A percentile compares a stretch with the other conserved stretches of the same genome.
Conservation (phyloP, 768 basidiomycete species). For the Suillus alpinus region DNA sequence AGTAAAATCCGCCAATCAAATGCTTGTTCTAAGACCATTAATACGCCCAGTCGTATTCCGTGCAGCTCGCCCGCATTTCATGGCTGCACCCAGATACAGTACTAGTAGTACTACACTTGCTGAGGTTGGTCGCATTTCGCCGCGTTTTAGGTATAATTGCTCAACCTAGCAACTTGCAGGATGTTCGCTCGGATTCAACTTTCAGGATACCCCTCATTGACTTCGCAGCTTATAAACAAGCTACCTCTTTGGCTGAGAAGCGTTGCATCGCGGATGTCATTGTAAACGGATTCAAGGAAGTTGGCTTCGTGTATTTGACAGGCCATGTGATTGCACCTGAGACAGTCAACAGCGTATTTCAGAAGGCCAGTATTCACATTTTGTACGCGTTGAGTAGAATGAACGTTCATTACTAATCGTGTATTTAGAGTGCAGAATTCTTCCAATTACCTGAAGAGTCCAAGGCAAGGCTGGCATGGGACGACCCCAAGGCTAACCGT, state of each 20-base stretch:
- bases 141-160: neutral
- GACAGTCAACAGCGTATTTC: slow-evolving; percentile 58
- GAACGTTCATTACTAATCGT: neutral
- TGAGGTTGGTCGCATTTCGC: slow-evolving; percentile 16
- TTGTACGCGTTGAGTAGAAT: neutral
- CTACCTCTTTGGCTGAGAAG: slow-evolving; percentile 52
- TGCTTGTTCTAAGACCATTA: neutral
- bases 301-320: slow-evolving; percentile 76
- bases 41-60: neutral
- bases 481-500: slow-evolving; percentile 81
- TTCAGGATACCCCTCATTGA: slow-evolving; percentile 77
- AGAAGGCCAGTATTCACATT: slow-evolving; percentile 45
- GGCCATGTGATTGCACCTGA: slow-evolving; percentile 66
- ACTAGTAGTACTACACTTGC: slow-evolving; percentile 24
- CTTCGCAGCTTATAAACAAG: slow-evolving; percentile 63
- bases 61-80: neutral
- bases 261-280: slow-evolving; percentile 62
- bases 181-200: slow-evolving; percentile 33
- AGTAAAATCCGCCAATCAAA: neutral
- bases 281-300: slow-evolving; percentile 73
- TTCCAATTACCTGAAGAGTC: slow-evolving; percentile 60
- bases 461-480: slow-evolving; percentile 68
- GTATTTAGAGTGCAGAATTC: slow-evolving; percentile 67
- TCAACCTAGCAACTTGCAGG: slow-evolving; percentile 20
- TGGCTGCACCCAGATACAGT: neutral